phyloP scores from a whole-genome alignment of 2,329 filamentous ascomycete genomes.

The Orbilia javanica region DNA sequence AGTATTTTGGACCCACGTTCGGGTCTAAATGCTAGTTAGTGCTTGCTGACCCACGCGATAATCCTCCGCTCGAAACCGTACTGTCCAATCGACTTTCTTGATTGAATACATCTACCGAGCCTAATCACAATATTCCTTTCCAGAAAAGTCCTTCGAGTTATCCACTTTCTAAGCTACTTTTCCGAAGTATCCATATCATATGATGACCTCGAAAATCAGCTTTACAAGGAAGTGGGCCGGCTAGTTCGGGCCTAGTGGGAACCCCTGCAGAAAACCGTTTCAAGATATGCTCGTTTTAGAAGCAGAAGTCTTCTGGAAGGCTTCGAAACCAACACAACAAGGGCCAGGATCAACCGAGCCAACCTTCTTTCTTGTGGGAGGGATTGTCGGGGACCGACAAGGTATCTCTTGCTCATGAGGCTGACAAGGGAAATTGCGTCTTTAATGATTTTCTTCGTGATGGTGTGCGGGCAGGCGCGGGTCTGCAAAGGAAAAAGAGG shows the following conservation, averaged over 20 bases:
- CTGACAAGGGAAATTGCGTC: slow-evolving; percentile 39
- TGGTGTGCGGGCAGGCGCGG: slow-evolving; percentile 47
- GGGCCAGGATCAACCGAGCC: slow-evolving; percentile 36
- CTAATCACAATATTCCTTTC: neutral
- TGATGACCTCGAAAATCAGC: slow-evolving; percentile 64
- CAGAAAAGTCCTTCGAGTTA: neutral
- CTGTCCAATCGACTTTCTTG: neutral
- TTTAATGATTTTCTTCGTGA: slow-evolving; percentile 29
- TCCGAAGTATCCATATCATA: slow-evolving; percentile 70
- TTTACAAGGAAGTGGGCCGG: slow-evolving; percentile 66
- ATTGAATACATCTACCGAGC: neutral
- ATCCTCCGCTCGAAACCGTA: slow-evolving; percentile 9
- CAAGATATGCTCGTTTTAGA: slow-evolving; percentile 47
- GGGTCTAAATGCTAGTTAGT: neutral
- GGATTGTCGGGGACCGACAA: neutral
- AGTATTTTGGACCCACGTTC: neutral
- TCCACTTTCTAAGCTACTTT: slow-evolving; percentile 64
- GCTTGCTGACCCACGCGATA: slow-evolving; percentile 2
- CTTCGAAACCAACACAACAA: slow-evolving; percentile 38
- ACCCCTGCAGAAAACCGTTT: slow-evolving; percentile 50
- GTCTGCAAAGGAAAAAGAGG: slow-evolving; percentile 31
- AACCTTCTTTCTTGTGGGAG: neutral
- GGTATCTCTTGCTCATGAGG: slow-evolving; percentile 10
- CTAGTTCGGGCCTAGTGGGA: slow-evolving; percentile 68
- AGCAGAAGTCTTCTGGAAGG: slow-evolving; percentile 57